These are phyloP conservation scores for Cladosporium sp. DNA, from an alignment of 2,329 filamentous ascomycete genomes.

Conservation along the genomic window DNA sequence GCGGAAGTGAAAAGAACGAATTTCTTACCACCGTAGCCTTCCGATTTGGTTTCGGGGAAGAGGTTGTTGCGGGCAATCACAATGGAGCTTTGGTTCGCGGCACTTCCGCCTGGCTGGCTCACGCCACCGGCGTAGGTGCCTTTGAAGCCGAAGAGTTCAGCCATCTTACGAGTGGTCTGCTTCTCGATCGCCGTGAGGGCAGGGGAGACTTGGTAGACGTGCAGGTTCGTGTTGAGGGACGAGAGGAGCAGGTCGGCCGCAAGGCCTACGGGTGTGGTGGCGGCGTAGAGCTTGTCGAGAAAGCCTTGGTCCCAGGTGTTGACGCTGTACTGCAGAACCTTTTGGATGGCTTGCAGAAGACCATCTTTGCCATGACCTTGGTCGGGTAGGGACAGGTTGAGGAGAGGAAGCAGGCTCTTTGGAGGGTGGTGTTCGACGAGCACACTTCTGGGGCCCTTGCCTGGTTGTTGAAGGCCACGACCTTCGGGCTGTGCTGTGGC, in stretches of 20 bases:
- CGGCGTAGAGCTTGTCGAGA: conserved; percentile 90
- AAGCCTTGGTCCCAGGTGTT: conserved; percentile 99
- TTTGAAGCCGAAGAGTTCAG: conserved; percentile 68
- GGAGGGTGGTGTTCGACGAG: conserved; percentile 43
- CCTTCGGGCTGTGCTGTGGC: conserved; percentile 53
- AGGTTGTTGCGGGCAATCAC: conserved; percentile 83
- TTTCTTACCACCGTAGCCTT: conserved; percentile 60
- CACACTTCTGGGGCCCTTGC: conserved; percentile 46
- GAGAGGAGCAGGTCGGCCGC: conserved; percentile 79
- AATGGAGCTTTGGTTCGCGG: conserved; percentile 79
- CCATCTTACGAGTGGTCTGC: conserved; percentile 66
- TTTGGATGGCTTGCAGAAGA: conserved; percentile 50
- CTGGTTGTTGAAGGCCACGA: conserved; percentile 58
- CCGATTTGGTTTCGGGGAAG: conserved; percentile 69
- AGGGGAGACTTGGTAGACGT: conserved; percentile 91
- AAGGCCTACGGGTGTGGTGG: conserved; percentile 80
- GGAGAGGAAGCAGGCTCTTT: conserved; percentile 37
- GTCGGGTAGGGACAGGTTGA: conserved; percentile 35
- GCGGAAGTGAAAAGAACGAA: conserved; percentile 84
- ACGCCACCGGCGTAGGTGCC: conserved; percentile 67
- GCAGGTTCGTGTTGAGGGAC: conserved; percentile 86
- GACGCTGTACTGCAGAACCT: conserved; percentile 77
- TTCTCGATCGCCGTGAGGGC: conserved; percentile 86
- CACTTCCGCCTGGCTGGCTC: conserved; percentile 72
- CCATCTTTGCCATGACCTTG: conserved; percentile 38